phyloP scores from a whole-genome alignment of 352 stramenopile genomes.

The Phytophthora megakarya region DNA sequence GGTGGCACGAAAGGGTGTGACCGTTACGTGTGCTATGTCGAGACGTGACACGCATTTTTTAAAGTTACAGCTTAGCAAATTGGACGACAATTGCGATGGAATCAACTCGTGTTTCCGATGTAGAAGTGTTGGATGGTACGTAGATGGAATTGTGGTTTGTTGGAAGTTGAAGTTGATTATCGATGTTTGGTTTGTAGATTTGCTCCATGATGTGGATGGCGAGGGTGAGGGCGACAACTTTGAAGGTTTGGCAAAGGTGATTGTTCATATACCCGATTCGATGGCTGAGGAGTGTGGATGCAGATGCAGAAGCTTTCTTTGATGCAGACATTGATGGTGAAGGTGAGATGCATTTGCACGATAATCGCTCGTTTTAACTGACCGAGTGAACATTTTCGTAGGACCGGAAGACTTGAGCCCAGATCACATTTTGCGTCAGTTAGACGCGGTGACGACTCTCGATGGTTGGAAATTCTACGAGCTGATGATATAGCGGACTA shows the following conservation, averaged over 20 bases:
- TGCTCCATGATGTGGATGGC: conserved; percentile 31
- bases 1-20: too few relatives aligned
- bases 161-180: conserved; percentile 14
- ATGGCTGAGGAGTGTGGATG: background rate
- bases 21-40: background rate
- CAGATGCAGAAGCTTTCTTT: conserved; percentile 37
- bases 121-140: conserved; percentile 45
- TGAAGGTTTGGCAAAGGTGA: conserved; percentile 26
- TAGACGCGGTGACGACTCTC: conserved; percentile 39
- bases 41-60: too few relatives aligned
- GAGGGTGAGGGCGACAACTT: conserved; percentile 28
- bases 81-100: conserved; percentile 14
- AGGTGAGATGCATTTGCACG: too few relatives aligned
- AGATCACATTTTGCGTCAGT: conserved; percentile 44
- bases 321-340: conserved; percentile 21
- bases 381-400: background rate
- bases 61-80: background rate
- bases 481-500: background rate
- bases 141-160: background rate
- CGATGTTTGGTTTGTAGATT: conserved; percentile 20
- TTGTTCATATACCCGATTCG: background rate
- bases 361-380: background rate
- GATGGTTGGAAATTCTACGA: conserved; percentile 21
- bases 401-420: conserved; percentile 21
- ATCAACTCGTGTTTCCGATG: conserved; percentile 17